Evolutionary conservation across 306 rosid genomes (phyloP), one percentile per base, ranked within the genome.

Genomic region (Comarum palustre): DNA sequence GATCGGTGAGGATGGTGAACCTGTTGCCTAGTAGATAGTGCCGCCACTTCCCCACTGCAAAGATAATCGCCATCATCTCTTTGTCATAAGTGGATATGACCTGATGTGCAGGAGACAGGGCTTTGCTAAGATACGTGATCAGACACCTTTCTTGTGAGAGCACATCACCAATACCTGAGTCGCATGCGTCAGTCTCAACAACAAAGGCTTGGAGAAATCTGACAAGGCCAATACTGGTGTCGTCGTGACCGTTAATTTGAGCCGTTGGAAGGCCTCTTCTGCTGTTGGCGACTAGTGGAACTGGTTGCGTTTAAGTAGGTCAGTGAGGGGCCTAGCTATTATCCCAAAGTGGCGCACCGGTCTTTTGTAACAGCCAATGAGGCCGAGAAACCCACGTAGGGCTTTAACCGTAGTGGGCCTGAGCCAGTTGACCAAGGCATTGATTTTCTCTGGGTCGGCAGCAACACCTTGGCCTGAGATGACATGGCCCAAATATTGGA

Each of bases 151-250:
- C 7, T 4, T 46, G 19, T 0, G 51, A 46, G 0, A 15, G 7
- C 0, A 46, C n/a, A 0, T 0, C 2, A 0, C 8, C 1, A 2
- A 46, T 14, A 0, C n/a, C 51, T 0, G 8, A 3, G 2, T 7
- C n/a, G 0, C 2, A 4, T 0, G 51, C 51, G 0, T 15, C 51
- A 0, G 2, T 15, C 4, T 46, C n/a, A 6, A 46, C 6, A n/a
- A 1, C 19, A 15, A 46, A 3, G 51, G n/a, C 0, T 15, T 13
- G 0, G 8, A 46, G 6, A 46, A 46, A 4, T 46, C 8, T 0
- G 51, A 6, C 19, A 46, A 0, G 19, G n/a, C 6, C 6, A 46
- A 2, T 0, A 46, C 7, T 0, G n/a, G 7, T 0, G 7, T 1
- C 0, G 51, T 46, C 7, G n/a, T 46, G 0, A 46, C 6, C 0